These are phyloP conservation scores for Intubia oerlemansii DNA, from an alignment of 2,329 filamentous ascomycete genomes.

Conservation along the genomic window DNA sequence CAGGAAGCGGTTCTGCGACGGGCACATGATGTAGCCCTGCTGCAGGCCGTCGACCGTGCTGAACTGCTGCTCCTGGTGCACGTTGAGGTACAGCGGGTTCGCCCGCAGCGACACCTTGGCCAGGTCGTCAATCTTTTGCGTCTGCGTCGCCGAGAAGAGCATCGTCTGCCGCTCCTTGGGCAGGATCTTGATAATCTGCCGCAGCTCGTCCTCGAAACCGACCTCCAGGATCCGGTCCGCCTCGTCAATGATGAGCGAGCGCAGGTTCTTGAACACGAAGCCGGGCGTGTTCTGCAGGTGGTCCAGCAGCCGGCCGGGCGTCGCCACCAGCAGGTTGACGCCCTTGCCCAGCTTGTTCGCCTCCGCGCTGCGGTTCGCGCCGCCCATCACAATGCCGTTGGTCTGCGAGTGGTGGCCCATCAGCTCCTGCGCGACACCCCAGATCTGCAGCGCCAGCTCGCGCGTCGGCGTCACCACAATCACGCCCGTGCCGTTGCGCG, in stretches of 20 bases:
- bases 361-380: constrained; percentile 76
- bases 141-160: constrained; percentile 98
- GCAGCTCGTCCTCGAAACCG: constrained; percentile 97
- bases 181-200: constrained; percentile 85
- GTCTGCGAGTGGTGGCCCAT: constrained; percentile 89
- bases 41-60: constrained; percentile 86
- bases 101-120: constrained; percentile 81
- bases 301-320: constrained; percentile 78
- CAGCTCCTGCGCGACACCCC: constrained; percentile 80
- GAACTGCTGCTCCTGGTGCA: constrained; percentile 57
- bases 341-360: constrained; percentile 88
- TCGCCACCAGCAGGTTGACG: constrained; percentile 86
- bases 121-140: constrained; percentile 93
- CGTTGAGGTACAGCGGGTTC: constrained; percentile 90
- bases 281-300: constrained; percentile 82
- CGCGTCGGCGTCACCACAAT: constrained; percentile 85
- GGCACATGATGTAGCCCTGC: constrained; percentile 88
- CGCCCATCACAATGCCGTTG: constrained; percentile 56
- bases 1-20: constrained; percentile 82
- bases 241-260: constrained; percentile 85
- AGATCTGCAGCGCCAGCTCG: constrained; percentile 88
- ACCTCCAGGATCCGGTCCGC: constrained; percentile 92
- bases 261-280: constrained; percentile 87
- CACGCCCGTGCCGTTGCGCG: constrained; percentile 78
- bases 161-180: constrained; percentile 80